These are phyloP conservation scores for Trichoderma koningiopsis DNA, from an alignment of 2,329 filamentous ascomycete genomes.

Conservation along the genomic window DNA sequence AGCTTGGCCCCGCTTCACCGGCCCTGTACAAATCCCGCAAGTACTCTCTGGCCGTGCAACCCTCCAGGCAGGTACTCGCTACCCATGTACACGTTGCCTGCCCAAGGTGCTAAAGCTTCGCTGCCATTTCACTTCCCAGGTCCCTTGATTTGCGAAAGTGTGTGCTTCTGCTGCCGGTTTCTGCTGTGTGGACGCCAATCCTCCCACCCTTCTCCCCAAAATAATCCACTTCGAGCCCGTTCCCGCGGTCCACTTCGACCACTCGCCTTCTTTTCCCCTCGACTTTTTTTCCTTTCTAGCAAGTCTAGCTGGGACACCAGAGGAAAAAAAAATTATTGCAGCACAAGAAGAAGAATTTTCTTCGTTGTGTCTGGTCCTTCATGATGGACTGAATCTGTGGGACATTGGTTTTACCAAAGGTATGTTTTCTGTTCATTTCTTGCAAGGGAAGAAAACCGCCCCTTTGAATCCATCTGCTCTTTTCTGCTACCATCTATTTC, in stretches of 20 bases:
- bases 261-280: slow-evolving; percentile 24
- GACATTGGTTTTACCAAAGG: not conserved
- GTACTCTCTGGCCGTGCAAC: not conserved
- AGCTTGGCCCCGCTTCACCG: not conserved
- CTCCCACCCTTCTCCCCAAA: not conserved
- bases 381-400: not conserved
- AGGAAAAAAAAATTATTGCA: not conserved
- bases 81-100: not conserved
- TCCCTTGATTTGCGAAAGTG: slow-evolving; percentile 11
- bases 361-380: not conserved
- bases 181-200: slow-evolving; percentile 15
- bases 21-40: slow-evolving; percentile 9
- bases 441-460: not conserved
- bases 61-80: not conserved
- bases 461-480: not conserved
- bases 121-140: not conserved
- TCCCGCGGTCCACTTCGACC: slow-evolving; percentile 26
- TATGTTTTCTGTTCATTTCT: not conserved
- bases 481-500: not conserved
- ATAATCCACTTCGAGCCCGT: slow-evolving; percentile 16
- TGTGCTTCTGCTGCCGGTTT: slow-evolving; percentile 10
- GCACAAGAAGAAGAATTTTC: not conserved
- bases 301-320: not conserved
- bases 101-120: not conserved
- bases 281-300: slow-evolving; percentile 20